Evolutionary conservation across 805 yeast species (phyloP), one percentile per base, ranked within the genome.

Genomic region (Candida maris): DNA sequence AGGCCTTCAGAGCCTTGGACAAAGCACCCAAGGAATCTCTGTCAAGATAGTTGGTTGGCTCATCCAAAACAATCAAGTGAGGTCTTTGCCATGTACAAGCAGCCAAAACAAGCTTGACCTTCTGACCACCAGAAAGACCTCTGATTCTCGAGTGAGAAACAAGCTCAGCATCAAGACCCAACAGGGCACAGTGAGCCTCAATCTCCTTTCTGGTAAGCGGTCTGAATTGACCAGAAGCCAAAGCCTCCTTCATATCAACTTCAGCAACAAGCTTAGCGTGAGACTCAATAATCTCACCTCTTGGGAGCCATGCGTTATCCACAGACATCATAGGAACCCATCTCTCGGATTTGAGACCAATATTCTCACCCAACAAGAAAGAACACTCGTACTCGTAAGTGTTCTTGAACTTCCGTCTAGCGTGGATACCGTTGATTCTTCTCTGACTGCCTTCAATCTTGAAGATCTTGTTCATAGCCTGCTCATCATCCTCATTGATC

Each of bases 1-100:
- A 93, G 62, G 85, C 77, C 85, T 91, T 93, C 75, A 93, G 77
- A 65, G 98, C 99, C 81, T 88, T 89, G 49, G 98, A 91, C 68
- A 93, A 81, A 70, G 98, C 98, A 68, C 98, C 98, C 67, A 93
- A 81, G 54, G 98, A 93, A 75, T 93, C 98, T 77, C 98, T 82
- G 73, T 91, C 98, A 78, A 91, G 79, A 75, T 91, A 93, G 77
- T 91, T 91, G 63, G 98, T 93, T 75, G 98, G 98, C 80, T 91
- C 98, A 77, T 93, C 98, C 71, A 93, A 85, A 59, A 93, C 98
- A 61, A 93, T 89, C 77, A 93, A 80, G 70, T 93, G 98, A 67
- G 98, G 98, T 81, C 97, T 91, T 79, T 91, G 97, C 98, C 98
- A 93, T 45, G 97, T 89, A 83, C 97, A 87, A 73, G 97, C 98